phyloP scores from a whole-genome alignment of 441 rosid species.

The Pelargonium australe region DNA sequence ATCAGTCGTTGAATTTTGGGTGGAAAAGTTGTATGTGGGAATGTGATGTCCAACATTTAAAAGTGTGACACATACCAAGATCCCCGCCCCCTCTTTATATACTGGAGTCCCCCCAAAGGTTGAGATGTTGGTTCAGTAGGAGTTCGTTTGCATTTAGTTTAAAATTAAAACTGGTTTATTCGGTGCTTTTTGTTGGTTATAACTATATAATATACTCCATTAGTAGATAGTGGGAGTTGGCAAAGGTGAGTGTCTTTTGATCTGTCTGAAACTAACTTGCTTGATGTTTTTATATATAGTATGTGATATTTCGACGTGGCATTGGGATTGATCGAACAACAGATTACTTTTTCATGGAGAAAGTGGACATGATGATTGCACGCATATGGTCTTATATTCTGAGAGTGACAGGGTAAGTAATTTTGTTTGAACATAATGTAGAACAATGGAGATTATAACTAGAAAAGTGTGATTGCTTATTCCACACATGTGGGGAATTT shows the following conservation, averaged over 20 bases:
- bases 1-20: neutral
- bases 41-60: neutral
- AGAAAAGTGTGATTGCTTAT: conserved; percentile 2
- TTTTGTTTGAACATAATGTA: neutral
- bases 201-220: neutral
- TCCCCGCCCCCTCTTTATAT: neutral
- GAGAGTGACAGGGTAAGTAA: conserved; percentile 43
- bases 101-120: neutral
- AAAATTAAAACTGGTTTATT: too few relatives aligned
- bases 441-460: neutral
- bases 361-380: conserved; percentile 46
- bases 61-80: neutral
- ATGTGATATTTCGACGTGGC: conserved; percentile 68
- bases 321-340: conserved; percentile 64
- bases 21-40: neutral
- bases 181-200: too few relatives aligned
- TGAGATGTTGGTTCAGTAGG: neutral
- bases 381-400: conserved; percentile 46
- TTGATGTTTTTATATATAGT: conserved; percentile 25
- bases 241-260: neutral
- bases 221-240: neutral
- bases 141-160: neutral
- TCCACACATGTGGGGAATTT: neutral
- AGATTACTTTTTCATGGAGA: conserved; percentile 51
- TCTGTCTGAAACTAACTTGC: conserved; percentile 9